Evolutionary conservation across 2,329 filamentous ascomycete species (phyloP), one percentile per base, ranked within the genome.

Genomic region (Alternaria incomplexa): DNA sequence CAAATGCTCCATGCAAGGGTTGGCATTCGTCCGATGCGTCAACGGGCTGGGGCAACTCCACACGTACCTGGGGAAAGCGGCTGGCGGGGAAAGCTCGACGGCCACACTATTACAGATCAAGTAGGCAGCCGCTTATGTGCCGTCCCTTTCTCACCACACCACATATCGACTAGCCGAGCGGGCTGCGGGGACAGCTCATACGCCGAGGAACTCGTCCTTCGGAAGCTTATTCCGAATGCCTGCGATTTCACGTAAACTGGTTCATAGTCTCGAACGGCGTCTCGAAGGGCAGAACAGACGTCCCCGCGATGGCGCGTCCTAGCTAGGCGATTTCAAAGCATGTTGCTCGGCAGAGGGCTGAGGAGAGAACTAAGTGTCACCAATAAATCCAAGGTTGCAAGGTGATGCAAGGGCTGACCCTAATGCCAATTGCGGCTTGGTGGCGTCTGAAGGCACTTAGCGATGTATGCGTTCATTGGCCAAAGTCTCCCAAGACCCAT

Each of bases 321-420:
- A 32, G 12, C 6, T 7, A 8, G 48, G 48, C 3, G 1, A 51
- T 30, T 10, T 13, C 48, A 51, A 51, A 22, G 48, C 17, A 36
- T 15, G 2, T 17, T 51, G 28, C 45, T 1, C 5, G 22, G 36
- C n/a, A 48, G 54, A 15, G 46, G 36, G 54, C 54, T 44, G 32
- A 43, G 20, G 22, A 20, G 22, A 44, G 8, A 22, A 44, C n/a
- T 0, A 22, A 55, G 52, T 44, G 52, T 25, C 52, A 55, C 48
- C 28, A 51, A 36, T 51, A 23, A 51, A 51, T n/a, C 28, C 22
- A 36, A 51, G 5, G 28, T 30, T n/a, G 40, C 22, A 40, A 4
- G n/a, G 48, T 61, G 57, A 63, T 60, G 61, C 46, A 56, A 56
- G 40, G 23, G 61, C 56, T 61, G 51, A 22, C 28, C 45, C 44